Evolutionary conservation across 73 alveolate genomes (phyloP).

Genomic region (Halteria grandinella): DNA sequence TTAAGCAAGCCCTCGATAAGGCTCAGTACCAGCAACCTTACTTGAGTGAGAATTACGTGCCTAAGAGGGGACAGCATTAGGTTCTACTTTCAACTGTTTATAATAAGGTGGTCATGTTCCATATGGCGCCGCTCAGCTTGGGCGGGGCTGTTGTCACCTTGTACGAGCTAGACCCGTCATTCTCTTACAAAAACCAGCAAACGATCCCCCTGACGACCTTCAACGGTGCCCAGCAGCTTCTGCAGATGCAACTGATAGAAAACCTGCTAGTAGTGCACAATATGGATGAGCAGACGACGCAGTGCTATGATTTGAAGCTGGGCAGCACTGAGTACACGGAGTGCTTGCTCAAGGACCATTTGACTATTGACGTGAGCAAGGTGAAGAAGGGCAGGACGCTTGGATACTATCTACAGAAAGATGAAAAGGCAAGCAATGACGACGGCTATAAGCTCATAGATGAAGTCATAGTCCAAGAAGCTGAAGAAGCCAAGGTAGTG

Average conservation of each 20-base stretch:
- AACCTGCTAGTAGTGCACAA: slow-evolving; percentile 41
- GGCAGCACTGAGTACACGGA: too few species aligned
- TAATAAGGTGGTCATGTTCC: slow-evolving; percentile 27
- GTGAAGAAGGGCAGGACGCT: too few species aligned
- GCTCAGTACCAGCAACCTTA: neutral
- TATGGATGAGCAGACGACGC: slow-evolving; percentile 29
- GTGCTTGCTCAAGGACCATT: too few species aligned
- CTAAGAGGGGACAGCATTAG: slow-evolving; percentile 18
- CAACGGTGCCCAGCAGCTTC: neutral
- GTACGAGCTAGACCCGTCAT: slow-evolving; percentile 41
- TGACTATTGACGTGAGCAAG: too few species aligned
- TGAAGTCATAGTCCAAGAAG: too few species aligned
- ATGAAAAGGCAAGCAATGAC: too few species aligned
- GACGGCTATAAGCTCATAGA: too few species aligned
- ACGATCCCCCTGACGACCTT: slow-evolving; percentile 8
- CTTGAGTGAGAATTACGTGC: neutral
- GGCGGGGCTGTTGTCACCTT: neutral
- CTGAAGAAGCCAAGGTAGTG: too few species aligned
- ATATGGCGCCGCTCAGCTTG: slow-evolving; percentile 17
- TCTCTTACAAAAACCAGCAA: slow-evolving; percentile 16
- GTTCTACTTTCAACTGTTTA: slow-evolving; percentile 14
- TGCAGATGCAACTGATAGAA: slow-evolving; percentile 37
- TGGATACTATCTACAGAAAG: too few species aligned
- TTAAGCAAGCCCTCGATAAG: neutral
- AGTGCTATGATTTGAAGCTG: slow-evolving; percentile 29